These are phyloP conservation scores for Fusarium sp. DNA, from an alignment of 2,329 filamentous ascomycete genomes.

Conservation along the genomic window DNA sequence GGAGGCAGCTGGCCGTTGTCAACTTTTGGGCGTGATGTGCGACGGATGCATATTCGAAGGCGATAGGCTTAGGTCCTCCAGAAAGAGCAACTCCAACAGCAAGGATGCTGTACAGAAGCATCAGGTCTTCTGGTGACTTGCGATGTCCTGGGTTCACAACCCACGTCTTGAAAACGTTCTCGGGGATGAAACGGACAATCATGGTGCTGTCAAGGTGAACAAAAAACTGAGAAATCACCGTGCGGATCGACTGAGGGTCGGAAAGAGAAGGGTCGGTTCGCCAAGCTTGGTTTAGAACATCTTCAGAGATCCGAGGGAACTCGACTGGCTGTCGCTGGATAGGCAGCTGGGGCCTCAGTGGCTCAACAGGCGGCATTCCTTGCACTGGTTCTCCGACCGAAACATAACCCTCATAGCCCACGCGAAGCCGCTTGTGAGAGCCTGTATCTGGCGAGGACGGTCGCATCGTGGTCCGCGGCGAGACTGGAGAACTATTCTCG, in stretches of 20 bases:
- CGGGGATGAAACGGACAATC: conserved; percentile 56
- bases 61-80: conserved; percentile 52
- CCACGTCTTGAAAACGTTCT: conserved; percentile 54
- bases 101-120: conserved; percentile 59
- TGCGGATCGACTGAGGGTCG: conserved; percentile 54
- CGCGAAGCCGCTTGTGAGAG: conserved; percentile 61
- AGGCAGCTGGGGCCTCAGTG: conserved; percentile 50
- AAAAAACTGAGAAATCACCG: conserved; percentile 57
- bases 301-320: conserved; percentile 61
- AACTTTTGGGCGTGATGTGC: conserved; percentile 65
- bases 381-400: conserved; percentile 49
- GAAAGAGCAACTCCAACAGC: conserved; percentile 54
- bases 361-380: conserved; percentile 50
- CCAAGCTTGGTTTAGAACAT: conserved; percentile 62
- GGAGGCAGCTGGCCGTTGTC: conserved; percentile 55
- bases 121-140: conserved; percentile 57
- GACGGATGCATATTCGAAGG: conserved; percentile 59
- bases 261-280: conserved; percentile 61
- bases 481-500: conserved; percentile 60
- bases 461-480: conserved; percentile 55
- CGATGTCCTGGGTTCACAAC: conserved; percentile 49
- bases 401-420: conserved; percentile 60
- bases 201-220: conserved; percentile 55
- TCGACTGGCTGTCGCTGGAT: conserved; percentile 54
- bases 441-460: conserved; percentile 50